phyloP scores from a whole-genome alignment of 208 protist species.

The Acanthamoeba divionensis region DNA sequence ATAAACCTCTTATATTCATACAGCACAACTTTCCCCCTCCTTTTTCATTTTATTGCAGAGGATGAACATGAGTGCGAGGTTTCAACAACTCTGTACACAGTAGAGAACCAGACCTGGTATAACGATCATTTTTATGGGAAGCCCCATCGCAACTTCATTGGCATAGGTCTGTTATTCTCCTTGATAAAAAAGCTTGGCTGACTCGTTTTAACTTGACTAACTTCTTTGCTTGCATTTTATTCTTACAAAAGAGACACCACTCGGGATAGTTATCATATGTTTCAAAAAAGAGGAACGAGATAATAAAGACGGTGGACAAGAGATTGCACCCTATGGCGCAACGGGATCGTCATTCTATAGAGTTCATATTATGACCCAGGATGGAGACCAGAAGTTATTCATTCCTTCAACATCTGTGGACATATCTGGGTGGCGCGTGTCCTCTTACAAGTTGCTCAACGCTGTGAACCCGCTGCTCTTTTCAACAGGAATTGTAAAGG shows the following conservation, averaged over 20 bases:
- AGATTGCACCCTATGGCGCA: background rate
- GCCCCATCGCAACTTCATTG: constrained; percentile 37
- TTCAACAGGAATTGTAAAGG: background rate
- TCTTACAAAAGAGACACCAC: constrained; percentile 4
- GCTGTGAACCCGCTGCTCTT: background rate
- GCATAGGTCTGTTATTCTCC: constrained; percentile 11
- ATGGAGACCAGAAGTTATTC: constrained; percentile 24
- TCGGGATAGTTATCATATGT: background rate
- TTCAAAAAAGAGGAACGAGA: background rate
- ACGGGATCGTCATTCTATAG: too few relatives aligned
- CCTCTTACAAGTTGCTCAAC: background rate
- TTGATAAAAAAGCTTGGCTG: too few relatives aligned
- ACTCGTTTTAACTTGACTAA: too few relatives aligned
- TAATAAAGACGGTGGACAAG: background rate
- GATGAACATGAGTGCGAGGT: background rate
- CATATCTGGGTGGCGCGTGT: background rate
- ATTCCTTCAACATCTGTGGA: background rate
- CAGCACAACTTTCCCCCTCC: too few relatives aligned
- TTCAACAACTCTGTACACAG: background rate
- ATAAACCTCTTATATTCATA: too few relatives aligned
- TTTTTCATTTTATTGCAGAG: background rate
- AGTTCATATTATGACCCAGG: constrained; percentile 9
- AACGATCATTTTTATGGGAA: background rate
- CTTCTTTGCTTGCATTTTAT: too few relatives aligned
- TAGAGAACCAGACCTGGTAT: background rate